Evolutionary conservation across 73 alveolate species (phyloP).

Genomic region (Effrenium voratum): DNA sequence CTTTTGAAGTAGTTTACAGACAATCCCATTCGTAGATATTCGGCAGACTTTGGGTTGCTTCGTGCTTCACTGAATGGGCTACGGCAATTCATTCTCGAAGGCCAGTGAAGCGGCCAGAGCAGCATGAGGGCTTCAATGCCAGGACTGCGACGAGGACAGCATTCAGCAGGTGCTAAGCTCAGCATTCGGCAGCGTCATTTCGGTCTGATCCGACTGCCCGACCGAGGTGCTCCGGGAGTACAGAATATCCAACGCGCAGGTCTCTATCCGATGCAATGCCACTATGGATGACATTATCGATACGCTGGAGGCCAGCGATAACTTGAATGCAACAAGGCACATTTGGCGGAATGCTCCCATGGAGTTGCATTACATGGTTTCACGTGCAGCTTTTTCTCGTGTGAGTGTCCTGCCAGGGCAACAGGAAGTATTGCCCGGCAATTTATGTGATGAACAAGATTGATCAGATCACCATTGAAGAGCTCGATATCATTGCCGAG

Average conservation of each 20-base stretch:
- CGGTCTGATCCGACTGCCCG: neutral
- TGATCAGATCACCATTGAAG: slow-evolving; percentile 98
- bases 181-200: neutral
- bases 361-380: neutral
- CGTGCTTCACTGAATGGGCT: too few relatives aligned
- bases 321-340: neutral
- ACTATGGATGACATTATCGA: slow-evolving; percentile 99
- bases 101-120: neutral
- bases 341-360: neutral
- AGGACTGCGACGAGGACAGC: slow-evolving; percentile 91
- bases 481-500: slow-evolving; percentile 96
- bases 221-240: slow-evolving; percentile 96
- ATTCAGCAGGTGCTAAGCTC: slow-evolving; percentile 35
- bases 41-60: too few relatives aligned
- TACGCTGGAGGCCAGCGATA: slow-evolving; percentile 96
- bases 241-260: slow-evolving; percentile 98
- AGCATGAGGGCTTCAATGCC: neutral
- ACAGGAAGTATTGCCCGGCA: slow-evolving; percentile 99
- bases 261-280: slow-evolving; percentile 97
- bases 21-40: too few relatives aligned
- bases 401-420: slow-evolving; percentile 97
- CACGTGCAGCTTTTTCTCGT: neutral
- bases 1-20: too few relatives aligned
- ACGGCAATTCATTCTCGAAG: too few relatives aligned
- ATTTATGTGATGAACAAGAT: slow-evolving; percentile 99